phyloP scores from a whole-genome alignment of 129 eudicot genomes.

The Flaveria brownii region DNA sequence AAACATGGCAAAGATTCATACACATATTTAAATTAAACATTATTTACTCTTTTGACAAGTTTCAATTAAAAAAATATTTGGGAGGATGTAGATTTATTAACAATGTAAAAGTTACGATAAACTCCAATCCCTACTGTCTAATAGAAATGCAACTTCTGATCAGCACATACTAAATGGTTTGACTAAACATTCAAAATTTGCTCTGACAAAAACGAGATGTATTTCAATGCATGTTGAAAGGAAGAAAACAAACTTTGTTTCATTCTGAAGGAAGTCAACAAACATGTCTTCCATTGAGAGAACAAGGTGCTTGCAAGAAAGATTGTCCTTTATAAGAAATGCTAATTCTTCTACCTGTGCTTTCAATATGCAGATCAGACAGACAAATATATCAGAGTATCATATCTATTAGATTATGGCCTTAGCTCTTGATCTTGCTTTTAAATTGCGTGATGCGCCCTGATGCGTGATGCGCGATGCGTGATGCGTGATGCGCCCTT shows the following conservation, averaged over 20 bases:
- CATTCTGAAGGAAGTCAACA: conserved; percentile 62
- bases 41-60: conserved; percentile 8
- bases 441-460: too few species aligned
- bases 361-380: not conserved
- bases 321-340: conserved; percentile 79
- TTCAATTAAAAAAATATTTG: not conserved
- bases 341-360: conserved; percentile 97
- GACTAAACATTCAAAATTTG: not conserved
- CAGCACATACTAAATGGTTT: not conserved
- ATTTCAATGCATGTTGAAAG: not conserved
- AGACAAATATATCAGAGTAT: conserved; percentile 4
- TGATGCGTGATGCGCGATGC: too few species aligned
- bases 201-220: not conserved
- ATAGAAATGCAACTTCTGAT: not conserved
- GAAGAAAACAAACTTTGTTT: conserved; percentile 52
- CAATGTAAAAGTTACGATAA: not conserved
- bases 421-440: too few species aligned
- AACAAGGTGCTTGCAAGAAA: conserved; percentile 83
- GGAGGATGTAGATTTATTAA: not conserved
- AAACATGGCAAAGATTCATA: not conserved
- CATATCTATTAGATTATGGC: not conserved
- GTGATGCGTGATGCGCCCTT: too few species aligned
- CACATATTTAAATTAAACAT: not conserved
- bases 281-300: conserved; percentile 74
- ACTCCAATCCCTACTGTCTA: not conserved